Base-by-base conservation (phyloP, 805 yeast species). In the Osmozyma mogii region DNA sequence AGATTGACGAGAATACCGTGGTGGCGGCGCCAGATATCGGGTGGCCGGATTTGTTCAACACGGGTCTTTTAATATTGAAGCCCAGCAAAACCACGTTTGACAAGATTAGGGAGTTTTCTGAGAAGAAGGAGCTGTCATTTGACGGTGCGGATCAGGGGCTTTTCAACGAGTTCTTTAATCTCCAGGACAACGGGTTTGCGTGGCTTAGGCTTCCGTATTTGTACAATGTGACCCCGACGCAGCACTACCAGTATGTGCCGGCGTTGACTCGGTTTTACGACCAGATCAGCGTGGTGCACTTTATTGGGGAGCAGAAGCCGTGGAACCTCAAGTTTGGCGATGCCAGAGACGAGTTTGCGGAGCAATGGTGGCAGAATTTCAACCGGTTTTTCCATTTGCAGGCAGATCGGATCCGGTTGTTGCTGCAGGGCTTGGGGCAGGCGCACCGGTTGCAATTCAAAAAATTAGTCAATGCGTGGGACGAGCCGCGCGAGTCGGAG, bases 21-120 rank as follows among this genome's bases (percentile, higher is more conserved):
- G 30, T 25, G 10, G 28, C 32, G 14, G 25, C 36, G 6, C 82
- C 94, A 0, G 95, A 85, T 56, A 64, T 74, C n/a, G 94, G 95
- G 9, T 85, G 94, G 83, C 95, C 95, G 0, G 95, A 85, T 57
- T 68, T 80, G 44, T 85, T 85, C 61, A 84, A 85, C 53, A 72
- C 87, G 18, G 95, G 95, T 4, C 72, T 84, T 13, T 62, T 84
- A 45, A 60, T 76, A 3, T 49, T 76, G 16, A 61, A 64, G 20
- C 94, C 94, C 3, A 58, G 62, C 40, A 22, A 38, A 1, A 36
- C 41, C 0, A 66, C 63, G 13, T 77, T 60, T 41, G 36, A 50
- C 3, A 55, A 58, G 18, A 12, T 31, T 17, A 14, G 15, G 12
- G 23, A 17, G 10, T 23, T 10, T 12, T 24, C 35, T 4, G 27